These are phyloP conservation scores for Athelia psychrophila DNA, from an alignment of 1,284 basidiomycete genomes.

Conservation along the genomic window DNA sequence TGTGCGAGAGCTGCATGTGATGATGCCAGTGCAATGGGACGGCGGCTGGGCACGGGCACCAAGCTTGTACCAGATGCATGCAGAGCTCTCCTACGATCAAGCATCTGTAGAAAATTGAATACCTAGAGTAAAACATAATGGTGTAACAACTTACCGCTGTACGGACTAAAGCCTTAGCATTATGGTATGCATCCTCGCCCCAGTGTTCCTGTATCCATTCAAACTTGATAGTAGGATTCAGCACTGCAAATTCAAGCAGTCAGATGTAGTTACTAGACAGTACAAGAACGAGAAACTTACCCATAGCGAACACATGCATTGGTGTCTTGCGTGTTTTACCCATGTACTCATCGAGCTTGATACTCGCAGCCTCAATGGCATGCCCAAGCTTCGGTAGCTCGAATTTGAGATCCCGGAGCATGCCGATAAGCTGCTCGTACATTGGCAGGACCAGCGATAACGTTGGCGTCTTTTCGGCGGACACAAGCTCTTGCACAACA, in stretches of 20 bases:
- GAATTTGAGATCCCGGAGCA: neutral
- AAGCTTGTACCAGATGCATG: neutral
- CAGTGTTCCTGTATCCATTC: slow-evolving; percentile 18
- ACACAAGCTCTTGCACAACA: slow-evolving; percentile 18
- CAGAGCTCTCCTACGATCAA: neutral
- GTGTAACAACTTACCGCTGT: neutral
- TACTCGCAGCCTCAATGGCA: slow-evolving; percentile 16
- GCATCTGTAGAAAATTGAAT: slow-evolving; percentile 6
- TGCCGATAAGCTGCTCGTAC: neutral
- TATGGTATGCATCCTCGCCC: slow-evolving; percentile 7
- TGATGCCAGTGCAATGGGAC: neutral
- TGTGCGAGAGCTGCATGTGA: slow-evolving; percentile 2
- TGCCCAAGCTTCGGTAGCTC: slow-evolving; percentile 1
- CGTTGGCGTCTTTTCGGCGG: slow-evolving; percentile 21
- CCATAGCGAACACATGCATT: slow-evolving; percentile 33
- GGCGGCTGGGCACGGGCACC: neutral
- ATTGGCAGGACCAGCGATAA: slow-evolving; percentile 13
- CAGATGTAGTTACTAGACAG: neutral
- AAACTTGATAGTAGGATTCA: slow-evolving; percentile 23
- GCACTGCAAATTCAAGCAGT: slow-evolving; percentile 10
- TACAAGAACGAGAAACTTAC: slow-evolving; percentile 16
- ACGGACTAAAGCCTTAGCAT: slow-evolving; percentile 11
- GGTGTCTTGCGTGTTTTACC: slow-evolving; percentile 16
- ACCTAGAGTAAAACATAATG: neutral
- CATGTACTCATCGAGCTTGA: slow-evolving; percentile 31